Evolutionary conservation across 2,329 filamentous ascomycete genomes (phyloP).

Genomic region (Nigrograna mackinnonii): DNA sequence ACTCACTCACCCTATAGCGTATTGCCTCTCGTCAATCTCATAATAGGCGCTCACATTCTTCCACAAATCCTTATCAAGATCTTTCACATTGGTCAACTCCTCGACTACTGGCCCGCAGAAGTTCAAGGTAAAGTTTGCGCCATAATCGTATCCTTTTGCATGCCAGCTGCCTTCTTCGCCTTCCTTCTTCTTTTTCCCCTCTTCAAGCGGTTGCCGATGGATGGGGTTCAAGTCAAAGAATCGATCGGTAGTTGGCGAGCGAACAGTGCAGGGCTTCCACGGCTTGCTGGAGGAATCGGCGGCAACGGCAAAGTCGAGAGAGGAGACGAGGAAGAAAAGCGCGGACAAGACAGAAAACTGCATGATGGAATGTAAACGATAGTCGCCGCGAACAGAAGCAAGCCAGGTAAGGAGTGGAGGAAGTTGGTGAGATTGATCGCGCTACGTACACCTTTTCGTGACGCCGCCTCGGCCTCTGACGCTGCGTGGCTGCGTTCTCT

Average conservation of each 20-base stretch:
- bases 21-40: constrained; percentile 65
- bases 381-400: constrained; percentile 7
- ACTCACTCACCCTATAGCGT: constrained; percentile 72
- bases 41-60: constrained; percentile 82
- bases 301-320: constrained; percentile 39
- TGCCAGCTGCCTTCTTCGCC: constrained; percentile 64
- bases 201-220: constrained; percentile 52
- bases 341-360: constrained; percentile 27
- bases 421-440: not conserved
- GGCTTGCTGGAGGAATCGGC: constrained; percentile 36
- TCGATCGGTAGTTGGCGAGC: constrained; percentile 62
- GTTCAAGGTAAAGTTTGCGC: constrained; percentile 81
- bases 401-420: not conserved
- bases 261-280: constrained; percentile 63
- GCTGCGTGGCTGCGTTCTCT: too few relatives aligned
- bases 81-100: constrained; percentile 63
- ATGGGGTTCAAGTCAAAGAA: constrained; percentile 68
- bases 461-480: too few relatives aligned
- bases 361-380: constrained; percentile 19
- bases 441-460: constrained; percentile 4
- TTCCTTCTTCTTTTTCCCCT: constrained; percentile 52
- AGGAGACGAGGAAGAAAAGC: constrained; percentile 37
- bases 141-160: constrained; percentile 75
- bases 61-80: constrained; percentile 65
- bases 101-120: constrained; percentile 78